Evolutionary conservation across 2,329 filamentous ascomycete genomes (phyloP).

Genomic region (Ophiosphaerella korrae): DNA sequence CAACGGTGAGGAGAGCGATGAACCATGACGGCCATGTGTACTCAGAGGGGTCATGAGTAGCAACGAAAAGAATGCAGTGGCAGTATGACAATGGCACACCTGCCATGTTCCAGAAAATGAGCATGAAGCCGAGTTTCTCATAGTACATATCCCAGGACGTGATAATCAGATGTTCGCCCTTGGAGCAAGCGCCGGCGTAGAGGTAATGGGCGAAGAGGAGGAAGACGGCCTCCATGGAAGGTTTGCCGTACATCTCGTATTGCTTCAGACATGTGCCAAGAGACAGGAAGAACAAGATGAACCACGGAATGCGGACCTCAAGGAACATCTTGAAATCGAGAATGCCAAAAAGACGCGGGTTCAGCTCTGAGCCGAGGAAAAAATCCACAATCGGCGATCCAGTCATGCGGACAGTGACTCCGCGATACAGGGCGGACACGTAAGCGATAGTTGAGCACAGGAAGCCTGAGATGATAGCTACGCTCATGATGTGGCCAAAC

Average conservation of each 20-base stretch:
- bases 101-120: conserved; percentile 96
- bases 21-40: conserved; percentile 78
- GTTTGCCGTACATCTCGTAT: conserved; percentile 83
- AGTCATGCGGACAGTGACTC: conserved; percentile 90
- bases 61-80: conserved; percentile 89
- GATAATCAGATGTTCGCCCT: conserved; percentile 89
- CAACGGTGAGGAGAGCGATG: conserved; percentile 66
- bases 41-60: conserved; percentile 76
- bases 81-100: conserved; percentile 91
- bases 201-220: conserved; percentile 88
- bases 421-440: conserved; percentile 78
- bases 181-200: conserved; percentile 89
- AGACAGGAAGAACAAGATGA: conserved; percentile 80
- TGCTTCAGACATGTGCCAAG: conserved; percentile 79
- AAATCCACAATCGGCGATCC: conserved; percentile 82
- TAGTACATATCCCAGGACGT: conserved; percentile 97
- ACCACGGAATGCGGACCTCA: conserved; percentile 91
- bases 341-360: conserved; percentile 82
- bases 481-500: conserved; percentile 90
- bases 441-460: conserved; percentile 84
- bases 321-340: conserved; percentile 96
- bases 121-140: conserved; percentile 97
- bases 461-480: conserved; percentile 90
- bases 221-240: conserved; percentile 83
- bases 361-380: conserved; percentile 88